Conservation (phyloP, 345 rosid species). For the Melaleuca quinquenervia region DNA sequence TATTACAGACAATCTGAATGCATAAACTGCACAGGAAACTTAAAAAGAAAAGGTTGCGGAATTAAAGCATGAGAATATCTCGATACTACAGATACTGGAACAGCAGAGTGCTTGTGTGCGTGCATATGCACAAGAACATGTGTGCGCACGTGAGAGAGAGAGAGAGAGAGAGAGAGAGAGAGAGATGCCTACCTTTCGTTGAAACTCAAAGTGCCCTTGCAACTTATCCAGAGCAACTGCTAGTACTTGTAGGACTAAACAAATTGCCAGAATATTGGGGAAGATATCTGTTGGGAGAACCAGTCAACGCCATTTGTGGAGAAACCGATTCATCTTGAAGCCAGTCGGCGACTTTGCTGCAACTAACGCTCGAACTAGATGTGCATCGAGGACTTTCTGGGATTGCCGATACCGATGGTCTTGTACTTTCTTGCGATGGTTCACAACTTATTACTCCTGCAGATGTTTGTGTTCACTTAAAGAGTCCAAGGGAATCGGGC, state of each 20-base stretch:
- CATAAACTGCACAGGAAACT: not conserved
- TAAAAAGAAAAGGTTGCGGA: not conserved
- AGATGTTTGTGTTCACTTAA: not conserved
- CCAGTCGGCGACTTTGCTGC: conserved; percentile 1
- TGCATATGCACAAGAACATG: not conserved
- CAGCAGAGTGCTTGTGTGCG: not conserved
- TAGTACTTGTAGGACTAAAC: not conserved
- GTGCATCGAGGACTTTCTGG: no score
- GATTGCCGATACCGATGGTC: no score
- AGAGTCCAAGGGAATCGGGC: not conserved
- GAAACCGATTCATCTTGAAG: conserved; percentile 12
- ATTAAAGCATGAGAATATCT: not conserved
- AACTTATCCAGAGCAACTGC: conserved; percentile 9
- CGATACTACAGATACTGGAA: not conserved
- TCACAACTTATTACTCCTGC: no score
- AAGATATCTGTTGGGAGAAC: conserved; percentile 1
- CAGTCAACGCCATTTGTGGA: conserved; percentile 4
- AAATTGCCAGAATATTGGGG: not conserved
- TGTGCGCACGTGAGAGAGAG: no score
- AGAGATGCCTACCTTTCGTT: conserved; percentile 41
- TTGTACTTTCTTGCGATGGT: no score
- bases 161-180: not conserved
- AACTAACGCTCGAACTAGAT: no score
- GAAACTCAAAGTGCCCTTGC: conserved; percentile 62
- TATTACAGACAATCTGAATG: not conserved